These are phyloP conservation scores for Cornus suecica DNA, from an alignment of 148 eudicot genomes.

Conservation along the genomic window DNA sequence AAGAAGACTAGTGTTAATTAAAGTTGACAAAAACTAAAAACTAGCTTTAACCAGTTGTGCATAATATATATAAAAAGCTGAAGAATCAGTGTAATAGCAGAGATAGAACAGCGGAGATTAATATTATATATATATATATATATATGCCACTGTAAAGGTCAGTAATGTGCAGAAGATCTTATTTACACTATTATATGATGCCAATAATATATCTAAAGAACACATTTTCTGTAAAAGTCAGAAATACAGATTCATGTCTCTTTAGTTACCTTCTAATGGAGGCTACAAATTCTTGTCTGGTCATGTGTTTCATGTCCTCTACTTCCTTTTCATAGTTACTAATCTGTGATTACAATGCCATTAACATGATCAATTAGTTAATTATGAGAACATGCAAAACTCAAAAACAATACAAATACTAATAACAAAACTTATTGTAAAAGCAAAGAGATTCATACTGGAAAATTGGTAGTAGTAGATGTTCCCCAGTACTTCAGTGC, in stretches of 20 bases:
- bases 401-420: not conserved
- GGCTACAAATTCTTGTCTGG: conserved; percentile 94
- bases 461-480: conserved; percentile 94
- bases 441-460: conserved; percentile 51
- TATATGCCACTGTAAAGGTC: no score
- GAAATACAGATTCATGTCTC: no score
- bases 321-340: conserved; percentile 92
- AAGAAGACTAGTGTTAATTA: not conserved
- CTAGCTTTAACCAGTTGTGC: not conserved
- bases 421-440: not conserved
- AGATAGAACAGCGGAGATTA: not conserved
- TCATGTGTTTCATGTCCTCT: conserved; percentile 98
- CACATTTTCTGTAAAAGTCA: no score
- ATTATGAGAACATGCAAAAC: not conserved
- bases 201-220: not conserved
- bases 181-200: not conserved
- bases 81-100: not conserved
- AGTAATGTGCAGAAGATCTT: no score
- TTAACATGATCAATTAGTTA: not conserved
- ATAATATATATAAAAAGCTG: not conserved
- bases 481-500: conserved; percentile 99
- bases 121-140: no score
- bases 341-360: conserved; percentile 41
- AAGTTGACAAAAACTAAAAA: not conserved
- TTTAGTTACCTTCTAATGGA: conserved; percentile 89